These are phyloP conservation scores for Pythium coloratum DNA, from an alignment of 352 stramenopile species.

Conservation along the genomic window DNA sequence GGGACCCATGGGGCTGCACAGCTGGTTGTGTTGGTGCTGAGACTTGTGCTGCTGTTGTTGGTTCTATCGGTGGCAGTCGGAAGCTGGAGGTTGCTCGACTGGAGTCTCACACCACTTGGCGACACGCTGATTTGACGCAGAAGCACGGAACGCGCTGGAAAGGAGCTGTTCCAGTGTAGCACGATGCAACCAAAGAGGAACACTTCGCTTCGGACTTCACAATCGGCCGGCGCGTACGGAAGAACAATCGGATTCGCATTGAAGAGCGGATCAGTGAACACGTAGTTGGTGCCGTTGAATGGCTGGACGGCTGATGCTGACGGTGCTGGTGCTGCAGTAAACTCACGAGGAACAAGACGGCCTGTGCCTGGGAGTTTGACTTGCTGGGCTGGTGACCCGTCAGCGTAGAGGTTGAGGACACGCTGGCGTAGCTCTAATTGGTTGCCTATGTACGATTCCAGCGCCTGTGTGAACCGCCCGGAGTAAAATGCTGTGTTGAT, in stretches of 20 bases:
- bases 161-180: slow-evolving; percentile 15
- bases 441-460: slow-evolving; percentile 4
- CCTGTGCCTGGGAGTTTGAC: slow-evolving; percentile 20
- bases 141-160: slow-evolving; percentile 1
- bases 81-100: slow-evolving; percentile 8
- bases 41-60: background rate
- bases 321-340: background rate
- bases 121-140: slow-evolving; percentile 7
- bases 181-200: slow-evolving; percentile 13
- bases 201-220: background rate
- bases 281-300: background rate
- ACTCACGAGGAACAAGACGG: background rate
- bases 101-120: background rate
- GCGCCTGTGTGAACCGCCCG: slow-evolving; percentile 8
- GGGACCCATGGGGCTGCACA: slow-evolving; percentile 10
- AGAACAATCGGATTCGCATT: slow-evolving; percentile 17
- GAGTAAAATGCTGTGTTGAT: slow-evolving; percentile 16
- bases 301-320: background rate
- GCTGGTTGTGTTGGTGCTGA: background rate
- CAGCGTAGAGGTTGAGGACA: slow-evolving; percentile 8
- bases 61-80: background rate
- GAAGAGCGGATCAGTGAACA: slow-evolving; percentile 1
- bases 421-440: background rate
- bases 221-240: background rate
- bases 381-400: slow-evolving; percentile 3